Evolutionary conservation across 2,329 filamentous ascomycete species (phyloP).

Genomic region (Colletotrichum lindemuthianum): DNA sequence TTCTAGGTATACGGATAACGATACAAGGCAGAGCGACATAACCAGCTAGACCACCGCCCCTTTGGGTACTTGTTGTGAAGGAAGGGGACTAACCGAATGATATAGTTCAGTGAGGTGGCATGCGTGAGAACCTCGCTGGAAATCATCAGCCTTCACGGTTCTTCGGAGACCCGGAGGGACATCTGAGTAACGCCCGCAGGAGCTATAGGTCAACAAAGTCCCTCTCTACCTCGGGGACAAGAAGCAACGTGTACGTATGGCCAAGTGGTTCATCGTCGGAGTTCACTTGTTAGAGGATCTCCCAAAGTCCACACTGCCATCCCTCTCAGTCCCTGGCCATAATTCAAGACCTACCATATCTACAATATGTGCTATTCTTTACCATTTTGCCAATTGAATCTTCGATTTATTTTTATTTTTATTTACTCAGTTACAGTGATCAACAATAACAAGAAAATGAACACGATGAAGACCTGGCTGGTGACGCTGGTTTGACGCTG

Average conservation of each 20-base stretch:
- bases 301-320: slow-evolving; percentile 4
- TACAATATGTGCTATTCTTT: not conserved
- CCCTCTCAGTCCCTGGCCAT: not conserved
- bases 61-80: no score
- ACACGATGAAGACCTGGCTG: no score
- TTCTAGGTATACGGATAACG: no score
- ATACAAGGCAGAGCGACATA: no score
- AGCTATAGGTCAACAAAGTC: no score
- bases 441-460: not conserved
- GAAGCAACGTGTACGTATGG: not conserved
- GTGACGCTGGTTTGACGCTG: no score
- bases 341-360: not conserved
- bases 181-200: no score
- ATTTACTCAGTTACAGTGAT: not conserved
- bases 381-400: not conserved
- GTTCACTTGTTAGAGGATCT: slow-evolving; percentile 3
- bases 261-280: not conserved
- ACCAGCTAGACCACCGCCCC: no score
- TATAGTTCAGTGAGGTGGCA: no score
- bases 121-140: no score
- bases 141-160: no score
- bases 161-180: no score
- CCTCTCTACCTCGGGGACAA: not conserved
- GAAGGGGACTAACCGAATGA: not conserved
- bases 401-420: not conserved